Evolutionary conservation across 768 basidiomycete species (phyloP).

Genomic region (Mycena albidolilacea): DNA sequence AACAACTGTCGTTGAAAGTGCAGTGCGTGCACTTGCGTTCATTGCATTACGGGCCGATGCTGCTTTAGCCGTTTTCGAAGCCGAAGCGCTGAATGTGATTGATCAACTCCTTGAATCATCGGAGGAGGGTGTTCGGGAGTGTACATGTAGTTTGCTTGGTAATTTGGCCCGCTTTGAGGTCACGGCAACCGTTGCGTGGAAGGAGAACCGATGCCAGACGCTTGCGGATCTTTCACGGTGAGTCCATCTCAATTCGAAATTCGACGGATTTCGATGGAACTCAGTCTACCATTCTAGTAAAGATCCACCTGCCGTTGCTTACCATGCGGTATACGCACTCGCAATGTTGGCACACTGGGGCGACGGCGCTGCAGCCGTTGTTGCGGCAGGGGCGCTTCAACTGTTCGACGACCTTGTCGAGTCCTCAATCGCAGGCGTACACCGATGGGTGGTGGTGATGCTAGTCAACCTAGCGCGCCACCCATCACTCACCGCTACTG

Average conservation of each 20-base stretch:
- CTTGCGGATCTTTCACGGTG: not conserved
- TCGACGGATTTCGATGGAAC: not conserved
- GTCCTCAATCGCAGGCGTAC: not conserved
- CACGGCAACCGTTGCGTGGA: not conserved
- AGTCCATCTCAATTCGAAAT: not conserved
- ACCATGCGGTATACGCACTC: not conserved
- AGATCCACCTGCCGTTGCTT: not conserved
- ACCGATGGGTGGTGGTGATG: not conserved
- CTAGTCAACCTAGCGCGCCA: not conserved
- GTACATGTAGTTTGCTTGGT: not conserved
- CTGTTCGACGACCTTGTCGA: not conserved
- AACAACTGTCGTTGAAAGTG: too few species aligned
- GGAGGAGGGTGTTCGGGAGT: not conserved
- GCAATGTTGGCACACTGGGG: not conserved
- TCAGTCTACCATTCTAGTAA: not conserved
- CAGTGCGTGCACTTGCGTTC: too few species aligned
- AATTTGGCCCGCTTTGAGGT: not conserved
- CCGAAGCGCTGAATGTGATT: not conserved
- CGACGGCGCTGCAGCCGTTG: not conserved
- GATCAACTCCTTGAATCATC: not conserved
- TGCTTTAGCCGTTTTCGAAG: not conserved
- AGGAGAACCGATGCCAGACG: not conserved
- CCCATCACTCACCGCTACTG: not conserved
- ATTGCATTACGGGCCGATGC: too few species aligned
- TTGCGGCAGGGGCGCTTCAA: not conserved